Evolutionary conservation across 768 basidiomycete species (phyloP), one percentile per base, ranked within the genome.

Genomic region (Russula griseocarnosa): DNA sequence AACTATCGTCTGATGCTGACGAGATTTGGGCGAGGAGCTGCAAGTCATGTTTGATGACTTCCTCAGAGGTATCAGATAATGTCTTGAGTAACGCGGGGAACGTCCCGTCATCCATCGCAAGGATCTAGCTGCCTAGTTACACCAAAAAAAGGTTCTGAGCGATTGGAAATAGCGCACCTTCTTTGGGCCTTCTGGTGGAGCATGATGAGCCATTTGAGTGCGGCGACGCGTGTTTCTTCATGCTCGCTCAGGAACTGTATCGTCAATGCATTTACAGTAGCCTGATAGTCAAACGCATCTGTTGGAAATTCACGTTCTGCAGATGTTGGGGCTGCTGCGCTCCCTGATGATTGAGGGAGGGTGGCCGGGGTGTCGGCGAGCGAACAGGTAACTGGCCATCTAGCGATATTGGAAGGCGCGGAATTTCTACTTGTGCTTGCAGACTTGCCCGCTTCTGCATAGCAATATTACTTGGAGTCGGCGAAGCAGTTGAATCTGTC

Each of bases 141-240:
- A 54, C n/a, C 42, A 47, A 9, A 32, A 18, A 55, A 50, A 32
- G 11, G 16, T 3, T 24, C 34, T 8, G 18, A 24, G 32, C 50
- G 34, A 26, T 32, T 18, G 34, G 18, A n/a, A 36, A 20, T 47
- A 13, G 58, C 71, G 52, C 65, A 90, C 94, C 85, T 96, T 96
- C 76, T 88, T 92, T 0, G 97, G 14, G 94, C 94, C 71, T 98
- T 98, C 73, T 95, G 91, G 75, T 99, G 97, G 57, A 99, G 77
- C 97, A 99, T 99, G 61, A 97, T 87, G 44, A 99, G 78, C 97
- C 97, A 99, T 75, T 96, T 95, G 69, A 99, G 74, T 3, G 96
- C 94, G 30, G 94, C 94, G 6, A 98, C 92, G 55, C 95, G 79
- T 0, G 97, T 98, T 71, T 98, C 94, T 72, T 97, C 96, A 69